These are phyloP conservation scores for Coniochaeta sp. DNA, from an alignment of 2,329 filamentous ascomycete genomes.

Conservation along the genomic window DNA sequence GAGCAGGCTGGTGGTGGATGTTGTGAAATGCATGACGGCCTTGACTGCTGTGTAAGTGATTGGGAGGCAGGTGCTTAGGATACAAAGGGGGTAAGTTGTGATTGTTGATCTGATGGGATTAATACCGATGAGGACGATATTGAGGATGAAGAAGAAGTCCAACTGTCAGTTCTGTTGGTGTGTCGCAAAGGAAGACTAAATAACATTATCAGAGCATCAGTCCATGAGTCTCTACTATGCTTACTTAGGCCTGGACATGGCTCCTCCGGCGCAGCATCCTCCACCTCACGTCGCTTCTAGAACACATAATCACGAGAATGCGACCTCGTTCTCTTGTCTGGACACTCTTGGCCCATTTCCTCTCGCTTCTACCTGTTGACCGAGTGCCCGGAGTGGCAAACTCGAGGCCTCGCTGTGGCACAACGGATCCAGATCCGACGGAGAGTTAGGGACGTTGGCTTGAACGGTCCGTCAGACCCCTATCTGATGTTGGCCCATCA, in stretches of 20 bases:
- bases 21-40: background rate
- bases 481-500: background rate
- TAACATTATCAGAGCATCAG: background rate
- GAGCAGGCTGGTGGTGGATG: background rate
- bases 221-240: background rate
- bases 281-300: background rate
- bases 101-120: background rate
- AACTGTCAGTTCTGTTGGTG: background rate
- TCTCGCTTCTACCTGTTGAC: background rate
- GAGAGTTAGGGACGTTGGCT: background rate
- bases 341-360: background rate
- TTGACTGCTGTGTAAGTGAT: background rate
- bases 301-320: background rate
- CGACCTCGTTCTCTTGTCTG: background rate
- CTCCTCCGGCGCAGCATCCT: background rate
- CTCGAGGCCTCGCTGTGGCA: slow-evolving; percentile 11
- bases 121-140: background rate
- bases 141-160: background rate
- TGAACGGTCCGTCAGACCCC: background rate
- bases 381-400: background rate
- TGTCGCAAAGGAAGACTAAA: background rate
- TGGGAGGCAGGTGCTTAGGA: background rate
- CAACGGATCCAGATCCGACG: slow-evolving; percentile 4
- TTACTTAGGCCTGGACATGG: background rate
- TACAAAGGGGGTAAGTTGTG: background rate